Percentiles rank a stretch among this genome's conserved stretches.
Evolutionary conservation across 2,329 filamentous ascomycete genomes (phyloP).

Genomic region (Bisporella sp.): DNA sequence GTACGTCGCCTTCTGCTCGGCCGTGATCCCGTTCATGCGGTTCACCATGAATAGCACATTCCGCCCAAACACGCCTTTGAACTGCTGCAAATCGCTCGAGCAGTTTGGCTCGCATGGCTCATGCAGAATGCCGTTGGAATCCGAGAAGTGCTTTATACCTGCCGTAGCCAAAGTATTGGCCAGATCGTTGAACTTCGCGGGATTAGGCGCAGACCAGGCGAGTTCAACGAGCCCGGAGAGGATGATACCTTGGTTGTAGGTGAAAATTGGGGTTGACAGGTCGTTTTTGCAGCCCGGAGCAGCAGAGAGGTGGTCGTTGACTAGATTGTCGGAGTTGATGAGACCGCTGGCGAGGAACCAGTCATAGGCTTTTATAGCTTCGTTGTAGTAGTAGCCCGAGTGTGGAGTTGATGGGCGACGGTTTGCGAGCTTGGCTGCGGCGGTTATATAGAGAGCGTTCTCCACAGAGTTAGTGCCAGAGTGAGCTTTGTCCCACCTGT

Average conservation of each 20-base stretch:
- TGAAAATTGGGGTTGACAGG: slow-evolving; percentile 32
- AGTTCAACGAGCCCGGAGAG: slow-evolving; percentile 51
- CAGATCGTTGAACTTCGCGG: slow-evolving; percentile 32
- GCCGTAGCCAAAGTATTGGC: slow-evolving; percentile 48
- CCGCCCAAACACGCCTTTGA: slow-evolving; percentile 66
- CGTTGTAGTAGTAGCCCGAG: slow-evolving; percentile 48
- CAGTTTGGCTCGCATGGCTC: slow-evolving; percentile 45
- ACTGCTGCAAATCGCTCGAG: slow-evolving; percentile 48
- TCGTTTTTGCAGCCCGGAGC: slow-evolving; percentile 42
- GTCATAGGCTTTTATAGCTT: slow-evolving; percentile 40
- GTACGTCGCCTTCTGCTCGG: slow-evolving; percentile 42
- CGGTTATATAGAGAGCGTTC: slow-evolving; percentile 48
- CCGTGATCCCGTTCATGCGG: slow-evolving; percentile 20
- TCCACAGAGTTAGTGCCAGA: slow-evolving; percentile 48
- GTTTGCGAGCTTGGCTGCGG: slow-evolving; percentile 48
- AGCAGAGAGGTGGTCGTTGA: slow-evolving; percentile 45
- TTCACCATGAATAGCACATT: slow-evolving; percentile 54
- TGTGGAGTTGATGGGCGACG: slow-evolving; percentile 44
- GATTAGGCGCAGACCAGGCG: slow-evolving; percentile 42
- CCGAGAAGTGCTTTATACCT: slow-evolving; percentile 39
- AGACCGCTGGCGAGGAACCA: slow-evolving; percentile 44
- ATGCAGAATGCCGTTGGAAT: slow-evolving; percentile 40
- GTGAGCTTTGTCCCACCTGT: slow-evolving; percentile 45
- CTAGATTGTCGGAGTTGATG: slow-evolving; percentile 38
- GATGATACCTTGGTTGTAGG: slow-evolving; percentile 57